Evolutionary conservation across 257 asterid genomes (phyloP).

Genomic region (Capsicum pubescens): DNA sequence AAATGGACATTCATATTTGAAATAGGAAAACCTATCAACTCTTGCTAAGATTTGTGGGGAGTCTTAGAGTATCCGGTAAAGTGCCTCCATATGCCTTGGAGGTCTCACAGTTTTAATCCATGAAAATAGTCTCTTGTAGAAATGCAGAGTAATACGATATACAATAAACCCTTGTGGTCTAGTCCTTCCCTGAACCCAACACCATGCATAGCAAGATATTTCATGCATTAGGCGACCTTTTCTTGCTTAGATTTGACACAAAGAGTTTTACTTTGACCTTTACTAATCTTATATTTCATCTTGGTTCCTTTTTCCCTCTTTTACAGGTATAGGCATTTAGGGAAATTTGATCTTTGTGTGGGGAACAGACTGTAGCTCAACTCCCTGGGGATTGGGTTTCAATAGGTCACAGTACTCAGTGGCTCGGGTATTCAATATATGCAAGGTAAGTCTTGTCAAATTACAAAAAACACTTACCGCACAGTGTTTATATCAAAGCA

Average conservation of each 20-base stretch:
- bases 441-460: constrained; percentile 61
- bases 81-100: too few relatives aligned
- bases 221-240: too few relatives aligned
- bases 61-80: too few relatives aligned
- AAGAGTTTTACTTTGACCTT: neutral
- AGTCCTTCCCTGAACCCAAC: too few relatives aligned
- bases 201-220: too few relatives aligned
- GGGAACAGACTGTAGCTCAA: constrained; percentile 88
- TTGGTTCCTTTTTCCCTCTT: neutral
- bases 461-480: too few relatives aligned
- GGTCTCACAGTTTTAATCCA: too few relatives aligned
- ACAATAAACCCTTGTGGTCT: too few relatives aligned
- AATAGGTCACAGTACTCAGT: constrained; percentile 87
- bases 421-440: constrained; percentile 96
- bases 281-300: constrained; percentile 14
- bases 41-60: neutral
- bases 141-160: too few relatives aligned
- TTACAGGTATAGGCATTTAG: constrained; percentile 76
- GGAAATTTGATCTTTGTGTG: constrained; percentile 94
- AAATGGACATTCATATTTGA: neutral
- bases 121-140: too few relatives aligned
- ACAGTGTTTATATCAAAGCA: neutral
- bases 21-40: neutral
- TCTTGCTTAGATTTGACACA: too few relatives aligned
- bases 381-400: constrained; percentile 94